Percentiles rank a stretch among this genome's conserved stretches.
Conservation (phyloP, 768 basidiomycete genomes). For the Kwoniella europaea region DNA sequence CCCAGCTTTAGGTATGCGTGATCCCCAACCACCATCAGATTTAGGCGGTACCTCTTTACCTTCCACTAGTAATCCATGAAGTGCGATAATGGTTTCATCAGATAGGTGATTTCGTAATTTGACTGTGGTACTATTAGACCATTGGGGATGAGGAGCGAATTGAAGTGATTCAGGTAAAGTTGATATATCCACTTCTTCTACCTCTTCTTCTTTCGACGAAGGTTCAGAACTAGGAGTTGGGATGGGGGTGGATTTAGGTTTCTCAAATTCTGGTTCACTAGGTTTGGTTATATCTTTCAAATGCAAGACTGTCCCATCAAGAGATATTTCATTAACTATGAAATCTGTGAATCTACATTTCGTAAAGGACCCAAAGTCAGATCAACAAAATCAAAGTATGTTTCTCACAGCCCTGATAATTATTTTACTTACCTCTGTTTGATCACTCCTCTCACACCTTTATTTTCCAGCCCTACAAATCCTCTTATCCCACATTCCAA, state of each 20-base stretch:
- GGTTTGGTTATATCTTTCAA: slow-evolving; percentile 79
- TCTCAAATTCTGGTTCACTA: slow-evolving; percentile 59
- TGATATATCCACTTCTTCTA: slow-evolving; percentile 24
- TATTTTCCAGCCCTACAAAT: slow-evolving; percentile 22
- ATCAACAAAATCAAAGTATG: not conserved
- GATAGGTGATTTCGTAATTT: slow-evolving; percentile 71
- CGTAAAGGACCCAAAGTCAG: too few relatives aligned
- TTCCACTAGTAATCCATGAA: slow-evolving; percentile 78
- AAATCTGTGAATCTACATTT: slow-evolving; percentile 89
- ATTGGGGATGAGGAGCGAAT: slow-evolving; percentile 36
- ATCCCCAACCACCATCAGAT: slow-evolving; percentile 76
- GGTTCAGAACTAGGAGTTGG: not conserved
- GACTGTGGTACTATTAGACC: slow-evolving; percentile 47
- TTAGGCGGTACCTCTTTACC: slow-evolving; percentile 77
- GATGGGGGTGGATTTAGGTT: slow-evolving; percentile 53
- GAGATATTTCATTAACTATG: slow-evolving; percentile 86
- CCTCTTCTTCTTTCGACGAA: slow-evolving; percentile 40
- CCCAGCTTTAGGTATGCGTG: slow-evolving; percentile 14
- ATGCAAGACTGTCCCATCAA: slow-evolving; percentile 77
- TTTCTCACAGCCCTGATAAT: not conserved
- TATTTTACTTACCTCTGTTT: slow-evolving; percentile 78
- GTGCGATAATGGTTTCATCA: slow-evolving; percentile 64
- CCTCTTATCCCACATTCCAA: slow-evolving; percentile 43
- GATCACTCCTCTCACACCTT: slow-evolving; percentile 80
- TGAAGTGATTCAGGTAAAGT: slow-evolving; percentile 46